Conservation (phyloP, 2,329 filamentous ascomycete genomes). For the Rhinocladiella similis region DNA sequence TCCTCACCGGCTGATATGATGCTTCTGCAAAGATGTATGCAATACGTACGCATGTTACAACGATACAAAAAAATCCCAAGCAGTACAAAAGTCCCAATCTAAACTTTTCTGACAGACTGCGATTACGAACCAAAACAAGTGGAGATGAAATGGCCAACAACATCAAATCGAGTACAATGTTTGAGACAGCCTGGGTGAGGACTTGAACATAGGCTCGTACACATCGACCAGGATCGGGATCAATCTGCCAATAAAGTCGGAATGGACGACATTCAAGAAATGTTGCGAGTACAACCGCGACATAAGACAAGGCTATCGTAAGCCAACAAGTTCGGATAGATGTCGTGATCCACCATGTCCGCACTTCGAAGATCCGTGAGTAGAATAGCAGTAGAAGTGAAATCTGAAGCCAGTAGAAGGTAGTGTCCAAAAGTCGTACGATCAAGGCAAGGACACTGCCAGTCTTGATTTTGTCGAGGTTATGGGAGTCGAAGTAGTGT, state of each 20-base stretch:
- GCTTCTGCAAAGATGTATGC: constrained; percentile 39
- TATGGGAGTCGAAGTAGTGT: constrained; percentile 21
- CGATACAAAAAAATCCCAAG: constrained; percentile 42
- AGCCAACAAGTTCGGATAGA: constrained; percentile 32
- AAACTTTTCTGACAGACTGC: constrained; percentile 31
- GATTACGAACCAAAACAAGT: constrained; percentile 27
- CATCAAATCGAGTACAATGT: constrained; percentile 36
- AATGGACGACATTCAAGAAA: constrained; percentile 48
- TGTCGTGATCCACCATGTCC: constrained; percentile 22
- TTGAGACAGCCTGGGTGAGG: constrained; percentile 36
- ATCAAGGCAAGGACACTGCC: constrained; percentile 30
- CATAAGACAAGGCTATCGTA: constrained; percentile 35
- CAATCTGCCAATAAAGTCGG: constrained; percentile 58
- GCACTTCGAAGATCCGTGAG: constrained; percentile 24
- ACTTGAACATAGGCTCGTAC: constrained; percentile 36
- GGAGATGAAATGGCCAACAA: constrained; percentile 35
- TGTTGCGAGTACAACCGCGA: constrained; percentile 36
- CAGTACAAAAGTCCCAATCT: constrained; percentile 39
- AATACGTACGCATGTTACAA: constrained; percentile 41
- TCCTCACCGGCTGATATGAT: constrained; percentile 39
- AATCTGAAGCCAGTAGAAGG: constrained; percentile 31
- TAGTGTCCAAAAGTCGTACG: constrained; percentile 27
- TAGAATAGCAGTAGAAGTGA: constrained; percentile 31
- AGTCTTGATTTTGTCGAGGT: constrained; percentile 29
- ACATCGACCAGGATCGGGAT: constrained; percentile 43